Evolutionary conservation across 1,284 basidiomycete species (phyloP).

Genomic region (Cryptococcus sp.): DNA sequence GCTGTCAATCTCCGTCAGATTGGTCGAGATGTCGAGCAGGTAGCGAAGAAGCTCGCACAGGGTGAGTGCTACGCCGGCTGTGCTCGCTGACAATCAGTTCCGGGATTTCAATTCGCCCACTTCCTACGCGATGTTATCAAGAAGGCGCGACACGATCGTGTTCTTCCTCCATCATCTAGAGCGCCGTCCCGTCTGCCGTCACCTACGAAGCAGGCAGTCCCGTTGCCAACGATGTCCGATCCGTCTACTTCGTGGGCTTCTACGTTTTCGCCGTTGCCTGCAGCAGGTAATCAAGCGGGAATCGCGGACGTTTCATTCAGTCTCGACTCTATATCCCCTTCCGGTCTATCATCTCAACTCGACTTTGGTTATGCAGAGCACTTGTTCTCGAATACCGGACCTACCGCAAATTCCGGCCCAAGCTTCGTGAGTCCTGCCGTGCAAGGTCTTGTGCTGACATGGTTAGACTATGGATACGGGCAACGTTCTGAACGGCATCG

Average conservation of each 20-base stretch:
- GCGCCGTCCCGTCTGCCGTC: slow-evolving; percentile 22
- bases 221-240: slow-evolving; percentile 1
- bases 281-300: neutral
- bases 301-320: slow-evolving; percentile 1
- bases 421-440: slow-evolving; percentile 6
- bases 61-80: slow-evolving; percentile 22
- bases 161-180: slow-evolving; percentile 37
- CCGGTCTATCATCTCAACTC: slow-evolving; percentile 20
- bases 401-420: slow-evolving; percentile 1
- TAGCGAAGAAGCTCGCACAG: slow-evolving; percentile 33
- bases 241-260: neutral
- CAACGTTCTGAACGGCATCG: neutral
- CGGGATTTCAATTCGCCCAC: slow-evolving; percentile 44
- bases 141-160: slow-evolving; percentile 33
- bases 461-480: slow-evolving; percentile 5
- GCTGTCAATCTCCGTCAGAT: slow-evolving; percentile 38
- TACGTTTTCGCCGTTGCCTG: neutral
- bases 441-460: neutral
- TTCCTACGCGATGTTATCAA: slow-evolving; percentile 38
- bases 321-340: neutral
- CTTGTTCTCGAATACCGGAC: slow-evolving; percentile 27
- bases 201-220: slow-evolving; percentile 7
- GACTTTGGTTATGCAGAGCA: slow-evolving; percentile 47
- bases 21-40: slow-evolving; percentile 43
- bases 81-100: slow-evolving; percentile 26